Conservation (phyloP, 805 yeast species). For the Suhomyces kilbournensis region DNA sequence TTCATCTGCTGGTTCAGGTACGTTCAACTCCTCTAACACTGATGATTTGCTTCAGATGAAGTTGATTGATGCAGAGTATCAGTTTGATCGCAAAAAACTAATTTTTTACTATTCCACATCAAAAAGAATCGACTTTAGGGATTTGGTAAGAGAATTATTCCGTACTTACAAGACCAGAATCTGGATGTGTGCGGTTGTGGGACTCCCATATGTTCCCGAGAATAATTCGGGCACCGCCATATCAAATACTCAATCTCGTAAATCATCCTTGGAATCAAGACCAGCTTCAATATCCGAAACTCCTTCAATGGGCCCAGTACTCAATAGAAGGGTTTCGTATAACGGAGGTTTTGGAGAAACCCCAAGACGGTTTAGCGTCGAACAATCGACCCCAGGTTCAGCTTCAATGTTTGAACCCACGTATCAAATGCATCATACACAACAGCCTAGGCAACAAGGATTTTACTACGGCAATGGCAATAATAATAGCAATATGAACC, state of each 20-base stretch:
- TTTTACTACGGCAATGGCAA: not conserved
- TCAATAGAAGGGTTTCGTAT: not conserved
- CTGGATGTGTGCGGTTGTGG: constrained; percentile 75
- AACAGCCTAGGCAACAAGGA: not conserved
- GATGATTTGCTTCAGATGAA: constrained; percentile 46
- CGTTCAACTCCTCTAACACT: constrained; percentile 1
- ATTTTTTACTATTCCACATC: constrained; percentile 56
- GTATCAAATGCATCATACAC: not conserved
- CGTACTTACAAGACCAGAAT: constrained; percentile 75
- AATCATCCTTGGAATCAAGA: not conserved
- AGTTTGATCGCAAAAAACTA: constrained; percentile 74
- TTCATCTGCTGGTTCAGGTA: constrained; percentile 3
- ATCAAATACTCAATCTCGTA: not conserved
- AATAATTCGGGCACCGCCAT: not conserved
- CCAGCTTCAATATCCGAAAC: not conserved
- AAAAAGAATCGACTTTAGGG: constrained; percentile 70
- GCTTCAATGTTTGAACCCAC: not conserved
- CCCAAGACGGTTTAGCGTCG: not conserved
- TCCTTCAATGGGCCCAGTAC: not conserved
- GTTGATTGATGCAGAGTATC: constrained; percentile 74
- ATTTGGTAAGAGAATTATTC: constrained; percentile 68
- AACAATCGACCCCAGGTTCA: not conserved
- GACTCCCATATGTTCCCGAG: constrained; percentile 28
- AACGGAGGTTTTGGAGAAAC: not conserved
- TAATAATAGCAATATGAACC: not conserved